Evolutionary conservation across 2,329 filamentous ascomycete species (phyloP).

Genomic region (Fusarium musae): DNA sequence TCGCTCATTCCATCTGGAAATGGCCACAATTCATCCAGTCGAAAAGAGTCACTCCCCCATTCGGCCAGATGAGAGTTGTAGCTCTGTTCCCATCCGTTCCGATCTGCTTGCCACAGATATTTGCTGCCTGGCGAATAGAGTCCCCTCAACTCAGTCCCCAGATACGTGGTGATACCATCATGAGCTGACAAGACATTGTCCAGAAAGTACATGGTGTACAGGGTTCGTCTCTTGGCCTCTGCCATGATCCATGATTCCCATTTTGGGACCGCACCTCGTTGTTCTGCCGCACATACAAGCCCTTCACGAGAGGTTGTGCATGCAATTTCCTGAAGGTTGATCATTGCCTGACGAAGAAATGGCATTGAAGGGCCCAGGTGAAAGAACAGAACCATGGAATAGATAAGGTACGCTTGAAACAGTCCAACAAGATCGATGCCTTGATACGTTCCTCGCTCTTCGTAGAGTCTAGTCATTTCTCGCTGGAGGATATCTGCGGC

Average conservation of each 20-base stretch:
- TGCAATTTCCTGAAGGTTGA: slow-evolving; percentile 63
- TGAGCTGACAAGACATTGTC: slow-evolving; percentile 59
- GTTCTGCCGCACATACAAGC: slow-evolving; percentile 57
- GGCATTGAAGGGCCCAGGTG: slow-evolving; percentile 38
- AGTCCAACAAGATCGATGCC: slow-evolving; percentile 51
- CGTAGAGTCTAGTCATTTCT: slow-evolving; percentile 57
- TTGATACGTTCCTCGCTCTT: slow-evolving; percentile 41
- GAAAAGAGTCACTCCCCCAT: slow-evolving; percentile 55
- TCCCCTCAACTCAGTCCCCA: slow-evolving; percentile 60
- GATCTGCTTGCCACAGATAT: slow-evolving; percentile 56
- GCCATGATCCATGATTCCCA: slow-evolving; percentile 67
- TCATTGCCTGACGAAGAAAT: slow-evolving; percentile 56
- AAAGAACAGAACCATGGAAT: slow-evolving; percentile 61
- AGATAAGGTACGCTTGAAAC: slow-evolving; percentile 66
- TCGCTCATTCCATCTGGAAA: slow-evolving; percentile 48
- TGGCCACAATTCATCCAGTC: slow-evolving; percentile 64
- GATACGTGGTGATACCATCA: slow-evolving; percentile 57
- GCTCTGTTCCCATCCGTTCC: slow-evolving; percentile 54
- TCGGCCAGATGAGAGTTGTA: slow-evolving; percentile 56
- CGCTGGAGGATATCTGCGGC: slow-evolving; percentile 51
- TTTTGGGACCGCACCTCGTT: slow-evolving; percentile 50
- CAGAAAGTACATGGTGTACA: slow-evolving; percentile 65
- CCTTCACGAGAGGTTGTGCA: slow-evolving; percentile 53
- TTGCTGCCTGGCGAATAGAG: slow-evolving; percentile 56
- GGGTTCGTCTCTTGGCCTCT: slow-evolving; percentile 62